Evolutionary conservation across 1,284 basidiomycete species (phyloP), one percentile per base, ranked within the genome.

Genomic region (Mycena citricolor): DNA sequence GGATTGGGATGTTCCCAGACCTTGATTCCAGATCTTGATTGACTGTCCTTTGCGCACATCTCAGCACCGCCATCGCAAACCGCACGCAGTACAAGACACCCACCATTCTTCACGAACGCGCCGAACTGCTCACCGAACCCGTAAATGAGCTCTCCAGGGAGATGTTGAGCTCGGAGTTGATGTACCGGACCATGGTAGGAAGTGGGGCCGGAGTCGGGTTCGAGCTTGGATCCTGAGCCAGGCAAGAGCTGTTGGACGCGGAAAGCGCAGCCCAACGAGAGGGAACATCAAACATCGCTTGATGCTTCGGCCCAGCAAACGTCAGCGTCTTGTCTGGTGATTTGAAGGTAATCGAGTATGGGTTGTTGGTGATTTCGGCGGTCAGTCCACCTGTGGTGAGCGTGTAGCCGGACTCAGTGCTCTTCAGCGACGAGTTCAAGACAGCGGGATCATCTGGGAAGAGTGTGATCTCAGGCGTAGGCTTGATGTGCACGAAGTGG

Each of bases 71-170:
- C n/a, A n/a, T n/a, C n/a, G n/a, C n/a, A n/a, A n/a, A n/a, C n/a
- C n/a, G 11, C 32, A 17, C 16, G 16, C 4, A 35, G 16, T n/a
- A 39, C 14, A 39, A 36, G 25, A 0, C 5, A 25, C 67, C 55
- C 60, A 70, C 85, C 86, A 55, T 89, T 88, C 69, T 87, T 89
- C 8, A 85, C 74, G 45, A 87, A 82, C 14, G 82, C 70, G 1
- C 81, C 81, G 58, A 89, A 87, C 52, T 85, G 79, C 60, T 83
- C 79, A 38, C 86, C 85, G 16, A 87, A 67, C 10, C 85, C 84
- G 59, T 87, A 87, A 12, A 87, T 70, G 21, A 80, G 71, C 62
- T 87, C 84, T 25, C 83, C 84, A 0, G 83, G 82, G 79, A 79
- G 10, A 85, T 64, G 43, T 79, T 81, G 25, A 89, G 69, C 63